Conservation (phyloP, 176 grass and related monocot species). For the Luzula sylvatica region DNA sequence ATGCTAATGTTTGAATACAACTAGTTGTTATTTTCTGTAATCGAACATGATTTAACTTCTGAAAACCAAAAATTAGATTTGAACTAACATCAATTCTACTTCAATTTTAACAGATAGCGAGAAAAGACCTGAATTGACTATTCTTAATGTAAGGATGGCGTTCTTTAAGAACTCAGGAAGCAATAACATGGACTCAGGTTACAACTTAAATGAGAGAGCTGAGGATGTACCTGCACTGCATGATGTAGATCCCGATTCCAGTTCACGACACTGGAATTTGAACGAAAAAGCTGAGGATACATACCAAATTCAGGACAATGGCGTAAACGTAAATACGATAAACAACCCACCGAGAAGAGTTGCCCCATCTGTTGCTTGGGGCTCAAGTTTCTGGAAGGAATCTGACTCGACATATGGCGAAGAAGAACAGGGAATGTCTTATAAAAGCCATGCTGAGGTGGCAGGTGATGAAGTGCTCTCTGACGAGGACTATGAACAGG, state of each 20-base stretch:
- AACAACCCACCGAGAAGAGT: constrained; percentile 32
- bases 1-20: background rate
- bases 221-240: constrained; percentile 42
- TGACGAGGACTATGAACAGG: constrained; percentile 94
- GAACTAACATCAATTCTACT: constrained; percentile 28
- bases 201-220: constrained; percentile 74
- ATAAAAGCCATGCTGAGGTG: constrained; percentile 43
- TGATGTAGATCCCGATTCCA: constrained; percentile 42
- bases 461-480: constrained; percentile 90
- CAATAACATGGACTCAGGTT: constrained; percentile 48
- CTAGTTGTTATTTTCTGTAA: no score
- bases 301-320: constrained; percentile 46
- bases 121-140: background rate
- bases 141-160: constrained; percentile 40
- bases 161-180: constrained; percentile 83
- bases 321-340: constrained; percentile 24
- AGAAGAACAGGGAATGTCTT: constrained; percentile 36
- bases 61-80: constrained; percentile 21
- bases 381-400: constrained; percentile 72
- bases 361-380: constrained; percentile 45
- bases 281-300: constrained; percentile 63
- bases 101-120: constrained; percentile 3
- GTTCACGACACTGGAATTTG: constrained; percentile 50
- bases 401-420: constrained; percentile 34
- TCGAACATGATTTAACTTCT: background rate